Base-by-base conservation (phyloP, 345 rosid genomes). In the Linum tenue region DNA sequence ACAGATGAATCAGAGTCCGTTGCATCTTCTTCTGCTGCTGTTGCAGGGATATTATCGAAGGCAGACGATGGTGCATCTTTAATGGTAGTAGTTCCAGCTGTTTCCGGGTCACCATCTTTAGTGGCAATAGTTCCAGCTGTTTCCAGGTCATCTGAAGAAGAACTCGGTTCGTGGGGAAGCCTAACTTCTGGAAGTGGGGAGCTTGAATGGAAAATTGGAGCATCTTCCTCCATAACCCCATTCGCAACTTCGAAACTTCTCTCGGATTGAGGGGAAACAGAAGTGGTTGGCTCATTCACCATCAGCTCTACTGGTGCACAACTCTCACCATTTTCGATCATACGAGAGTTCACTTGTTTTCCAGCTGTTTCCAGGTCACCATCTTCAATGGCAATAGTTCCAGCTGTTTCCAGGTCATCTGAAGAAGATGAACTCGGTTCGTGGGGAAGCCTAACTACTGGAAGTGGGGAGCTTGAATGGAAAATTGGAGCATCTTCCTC, bases 321-420 rank as follows among this genome's bases (percentile, higher is more conserved):
- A 70, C 69, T 61, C 70, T 76, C 79, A 53, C 37, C 64, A 62
- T 65, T 62, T 42, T 66, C 85, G 57, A 69, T 63, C 70, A 67
- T 63, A 74, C 44, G 67, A 62, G 72, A 22, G 31, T 22, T 22
- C 31, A 22, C 31, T 22, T 22, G 31, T 22, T 22, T 22, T 22
- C 31, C 50, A 58, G 70, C 72, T 17, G 8, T 63, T 58, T 76
- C 78, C 55, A 57, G 43, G 39, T 71, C 31, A 22, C 31, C 31
- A 22, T 36, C 65, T n/a, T 15, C 16, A 31, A 42, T 37, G 55
- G 4, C 53, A 10, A 43, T 12, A 51, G 53, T 39, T 39, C 5
- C 36, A 36, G 48, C 16, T n/a, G 64, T 64, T 64, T 58, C 67
- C 39, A 61, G 43, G 68, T 67, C 71, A 55, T 64, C 48, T 55